Conservation (phyloP, 225 moss, liverwort and hornwort genomes). For the Sphagnum contortum region DNA sequence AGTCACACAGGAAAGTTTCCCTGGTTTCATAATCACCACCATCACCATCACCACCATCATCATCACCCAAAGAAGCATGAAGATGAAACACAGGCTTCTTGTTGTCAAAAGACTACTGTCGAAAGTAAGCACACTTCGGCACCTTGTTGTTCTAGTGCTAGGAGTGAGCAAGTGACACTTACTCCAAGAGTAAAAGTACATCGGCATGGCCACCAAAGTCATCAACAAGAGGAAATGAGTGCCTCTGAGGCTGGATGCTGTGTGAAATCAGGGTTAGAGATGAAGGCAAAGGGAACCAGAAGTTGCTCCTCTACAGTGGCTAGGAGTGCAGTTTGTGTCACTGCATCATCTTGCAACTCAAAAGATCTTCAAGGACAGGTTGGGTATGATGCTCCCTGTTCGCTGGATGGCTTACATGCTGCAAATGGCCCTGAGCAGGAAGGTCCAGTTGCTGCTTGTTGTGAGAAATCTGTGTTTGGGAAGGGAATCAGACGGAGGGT, state of each 20-base stretch:
- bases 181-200: slow-evolving; percentile 34
- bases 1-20: slow-evolving; percentile 24
- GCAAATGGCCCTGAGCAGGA: not conserved
- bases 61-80: slow-evolving; percentile 42
- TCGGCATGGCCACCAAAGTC: slow-evolving; percentile 3
- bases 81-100: slow-evolving; percentile 27
- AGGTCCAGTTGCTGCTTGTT: not conserved
- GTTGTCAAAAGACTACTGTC: slow-evolving; percentile 15
- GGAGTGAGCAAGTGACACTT: slow-evolving; percentile 40
- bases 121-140: slow-evolving; percentile 22
- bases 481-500: not conserved
- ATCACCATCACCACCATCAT: slow-evolving; percentile 18
- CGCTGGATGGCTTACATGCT: not conserved
- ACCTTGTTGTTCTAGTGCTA: slow-evolving; percentile 46
- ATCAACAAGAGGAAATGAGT: slow-evolving; percentile 3
- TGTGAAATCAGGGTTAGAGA: slow-evolving; percentile 18
- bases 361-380: not conserved
- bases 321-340: not conserved
- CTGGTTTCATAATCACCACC: slow-evolving; percentile 18
- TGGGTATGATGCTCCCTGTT: not conserved
- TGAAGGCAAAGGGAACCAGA: not conserved
- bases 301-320: not conserved
- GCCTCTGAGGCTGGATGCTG: slow-evolving; percentile 15
- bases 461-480: not conserved
- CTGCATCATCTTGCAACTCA: not conserved